Conservation (phyloP, 257 asterid species). For the Verbena officinalis region DNA sequence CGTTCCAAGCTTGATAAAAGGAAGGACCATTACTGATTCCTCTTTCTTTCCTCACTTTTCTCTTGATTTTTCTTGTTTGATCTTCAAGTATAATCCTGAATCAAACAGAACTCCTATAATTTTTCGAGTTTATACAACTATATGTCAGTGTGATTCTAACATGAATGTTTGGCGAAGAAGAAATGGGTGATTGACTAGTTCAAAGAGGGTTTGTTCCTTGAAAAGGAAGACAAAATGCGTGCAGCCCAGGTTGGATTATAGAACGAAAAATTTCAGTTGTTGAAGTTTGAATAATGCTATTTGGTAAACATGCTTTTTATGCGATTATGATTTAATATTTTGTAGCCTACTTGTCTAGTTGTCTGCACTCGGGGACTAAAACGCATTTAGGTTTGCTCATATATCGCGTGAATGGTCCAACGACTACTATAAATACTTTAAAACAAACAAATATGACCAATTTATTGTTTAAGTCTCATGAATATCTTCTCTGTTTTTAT, state of each 20-base stretch:
- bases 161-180: slow-evolving; percentile 1
- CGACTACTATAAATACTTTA: no score
- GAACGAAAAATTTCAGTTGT: neutral
- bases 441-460: no score
- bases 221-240: slow-evolving; percentile 39
- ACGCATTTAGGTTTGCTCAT: neutral
- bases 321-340: slow-evolving; percentile 25
- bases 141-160: neutral
- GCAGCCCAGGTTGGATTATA: slow-evolving; percentile 23
- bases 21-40: slow-evolving; percentile 64
- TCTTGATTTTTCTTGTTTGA: slow-evolving; percentile 1
- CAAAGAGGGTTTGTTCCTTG: slow-evolving; percentile 39
- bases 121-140: neutral
- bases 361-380: no score
- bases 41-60: neutral
- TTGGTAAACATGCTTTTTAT: neutral
- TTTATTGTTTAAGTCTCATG: no score
- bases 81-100: slow-evolving; percentile 4
- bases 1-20: slow-evolving; percentile 88
- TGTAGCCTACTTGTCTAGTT: neutral
- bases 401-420: neutral
- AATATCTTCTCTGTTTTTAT: no score
- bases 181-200: slow-evolving; percentile 34
- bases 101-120: neutral
- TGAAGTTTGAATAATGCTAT: slow-evolving; percentile 2